phyloP scores from a whole-genome alignment of 768 basidiomycete genomes.

The Rhodosporidiobolus odoratus region DNA sequence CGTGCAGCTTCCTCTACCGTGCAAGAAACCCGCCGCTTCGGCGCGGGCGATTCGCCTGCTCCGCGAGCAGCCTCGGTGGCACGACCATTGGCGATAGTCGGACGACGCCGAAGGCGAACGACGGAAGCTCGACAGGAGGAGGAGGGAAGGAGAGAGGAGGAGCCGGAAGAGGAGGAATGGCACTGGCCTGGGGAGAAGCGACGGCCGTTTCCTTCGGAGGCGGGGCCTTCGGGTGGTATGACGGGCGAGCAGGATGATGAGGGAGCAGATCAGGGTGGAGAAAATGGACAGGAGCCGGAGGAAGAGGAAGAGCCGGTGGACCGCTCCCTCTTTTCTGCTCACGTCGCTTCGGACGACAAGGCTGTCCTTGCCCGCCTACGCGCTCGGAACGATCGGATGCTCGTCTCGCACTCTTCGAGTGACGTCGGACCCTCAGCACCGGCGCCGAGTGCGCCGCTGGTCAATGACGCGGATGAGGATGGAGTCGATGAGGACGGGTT shows the following conservation, averaged over 20 bases:
- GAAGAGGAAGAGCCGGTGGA: conserved; percentile 14
- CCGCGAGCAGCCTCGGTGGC: neutral
- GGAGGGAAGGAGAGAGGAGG: neutral
- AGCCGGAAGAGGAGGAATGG: conserved; percentile 13
- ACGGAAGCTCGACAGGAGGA: neutral
- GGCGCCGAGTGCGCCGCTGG: conserved; percentile 3
- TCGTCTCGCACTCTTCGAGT: neutral
- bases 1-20: conserved; percentile 16
- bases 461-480: neutral
- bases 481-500: conserved; percentile 31
- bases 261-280: neutral
- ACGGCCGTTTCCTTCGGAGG: neutral
- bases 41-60: neutral
- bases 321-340: conserved; percentile 25
- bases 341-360: conserved; percentile 37
- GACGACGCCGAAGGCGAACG: neutral
- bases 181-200: conserved; percentile 36
- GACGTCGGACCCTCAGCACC: neutral
- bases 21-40: conserved; percentile 18
- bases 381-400: neutral
- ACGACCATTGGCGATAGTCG: neutral
- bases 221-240: neutral
- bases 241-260: neutral
- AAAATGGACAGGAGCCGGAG: neutral
- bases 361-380: conserved; percentile 24